These are phyloP conservation scores for Colletotrichum cordylinicola DNA, from an alignment of 2,329 filamentous ascomycete species.

Conservation along the genomic window DNA sequence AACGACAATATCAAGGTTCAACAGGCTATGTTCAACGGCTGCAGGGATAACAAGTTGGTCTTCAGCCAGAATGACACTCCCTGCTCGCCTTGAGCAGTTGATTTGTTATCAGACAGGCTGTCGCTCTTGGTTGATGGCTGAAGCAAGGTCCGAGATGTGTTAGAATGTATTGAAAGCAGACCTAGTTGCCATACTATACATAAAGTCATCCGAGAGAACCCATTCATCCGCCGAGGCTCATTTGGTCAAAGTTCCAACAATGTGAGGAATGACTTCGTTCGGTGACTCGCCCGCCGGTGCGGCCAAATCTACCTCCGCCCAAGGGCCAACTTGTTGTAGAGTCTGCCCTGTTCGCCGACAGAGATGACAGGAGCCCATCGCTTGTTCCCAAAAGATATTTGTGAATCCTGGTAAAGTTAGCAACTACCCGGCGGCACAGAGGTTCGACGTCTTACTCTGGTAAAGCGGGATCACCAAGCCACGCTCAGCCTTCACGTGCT, in stretches of 20 bases:
- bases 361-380: not conserved
- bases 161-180: not conserved
- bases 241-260: not conserved
- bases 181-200: not conserved
- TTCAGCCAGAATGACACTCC: not conserved
- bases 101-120: not conserved
- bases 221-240: not conserved
- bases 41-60: not conserved
- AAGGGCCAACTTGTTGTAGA: not conserved
- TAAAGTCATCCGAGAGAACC: not conserved
- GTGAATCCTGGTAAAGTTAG: conserved; percentile 34
- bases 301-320: not conserved
- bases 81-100: not conserved
- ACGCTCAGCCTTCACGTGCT: conserved; percentile 48
- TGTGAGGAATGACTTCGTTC: not conserved
- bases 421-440: not conserved
- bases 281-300: not conserved
- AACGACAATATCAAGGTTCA: not conserved
- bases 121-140: fast-evolving
- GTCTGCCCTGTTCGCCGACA: not conserved
- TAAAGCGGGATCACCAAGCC: conserved; percentile 41
- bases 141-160: not conserved
- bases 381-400: conserved; percentile 47
- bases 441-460: conserved; percentile 39
- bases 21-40: not conserved